Evolutionary conservation across 495 filamentous ascomycete genomes (phyloP).

Genomic region (Trichocladium antarcticum): DNA sequence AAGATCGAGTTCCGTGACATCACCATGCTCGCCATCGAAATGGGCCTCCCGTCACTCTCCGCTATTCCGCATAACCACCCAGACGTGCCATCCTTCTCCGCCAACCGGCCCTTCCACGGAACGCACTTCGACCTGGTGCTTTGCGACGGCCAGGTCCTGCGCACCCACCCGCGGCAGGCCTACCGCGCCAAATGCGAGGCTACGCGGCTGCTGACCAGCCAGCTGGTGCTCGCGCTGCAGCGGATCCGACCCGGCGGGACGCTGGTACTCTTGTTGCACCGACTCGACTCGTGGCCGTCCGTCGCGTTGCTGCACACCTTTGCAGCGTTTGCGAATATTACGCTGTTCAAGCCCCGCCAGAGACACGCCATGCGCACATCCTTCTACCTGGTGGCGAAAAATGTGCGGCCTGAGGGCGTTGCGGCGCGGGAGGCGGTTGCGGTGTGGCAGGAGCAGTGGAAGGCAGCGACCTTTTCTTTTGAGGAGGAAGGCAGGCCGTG

Average conservation of each 20-base stretch:
- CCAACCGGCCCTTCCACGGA: conserved; percentile 15
- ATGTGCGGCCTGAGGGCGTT: conserved; percentile 27
- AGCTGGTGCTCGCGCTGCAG: conserved; percentile 41
- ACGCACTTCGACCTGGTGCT: conserved; percentile 43
- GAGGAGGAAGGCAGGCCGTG: neutral
- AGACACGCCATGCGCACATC: conserved; percentile 38
- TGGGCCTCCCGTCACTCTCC: conserved; percentile 24
- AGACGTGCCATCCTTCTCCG: conserved; percentile 33
- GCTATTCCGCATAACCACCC: conserved; percentile 35
- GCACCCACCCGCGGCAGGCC: conserved; percentile 29
- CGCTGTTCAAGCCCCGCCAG: conserved; percentile 38
- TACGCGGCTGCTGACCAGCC: conserved; percentile 28
- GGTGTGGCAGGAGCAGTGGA: conserved; percentile 38
- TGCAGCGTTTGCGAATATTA: conserved; percentile 32
- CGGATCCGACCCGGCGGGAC: conserved; percentile 37
- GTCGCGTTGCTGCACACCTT: conserved; percentile 35
- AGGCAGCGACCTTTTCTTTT: conserved; percentile 40
- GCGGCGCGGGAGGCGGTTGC: conserved; percentile 30
- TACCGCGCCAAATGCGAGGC: conserved; percentile 30
- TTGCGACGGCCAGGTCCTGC: conserved; percentile 47
- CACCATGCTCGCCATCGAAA: conserved; percentile 45
- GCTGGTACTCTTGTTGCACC: conserved; percentile 43
- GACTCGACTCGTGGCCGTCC: conserved; percentile 34
- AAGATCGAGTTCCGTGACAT: conserved; percentile 36
- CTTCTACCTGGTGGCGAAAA: conserved; percentile 46